Conservation (phyloP, 2,329 filamentous ascomycete species). For the Fusarium tuaranense region DNA sequence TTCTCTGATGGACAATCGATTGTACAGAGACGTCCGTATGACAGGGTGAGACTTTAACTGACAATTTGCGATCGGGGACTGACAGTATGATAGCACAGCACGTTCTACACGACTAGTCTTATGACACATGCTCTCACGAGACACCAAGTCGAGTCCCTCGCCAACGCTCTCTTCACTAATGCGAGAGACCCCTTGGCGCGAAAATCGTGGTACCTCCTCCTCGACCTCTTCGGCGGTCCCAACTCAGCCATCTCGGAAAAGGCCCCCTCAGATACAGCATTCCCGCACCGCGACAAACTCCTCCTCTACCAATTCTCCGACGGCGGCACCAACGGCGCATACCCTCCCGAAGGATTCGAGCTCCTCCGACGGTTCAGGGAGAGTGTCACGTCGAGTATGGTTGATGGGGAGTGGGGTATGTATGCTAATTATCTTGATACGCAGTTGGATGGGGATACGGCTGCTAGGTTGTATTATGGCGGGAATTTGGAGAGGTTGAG, state of each 20-base stretch:
- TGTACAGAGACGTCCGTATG: constrained; percentile 43
- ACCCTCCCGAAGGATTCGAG: constrained; percentile 49
- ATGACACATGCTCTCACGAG: constrained; percentile 42
- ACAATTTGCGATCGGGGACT: neutral
- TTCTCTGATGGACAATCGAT: constrained; percentile 35
- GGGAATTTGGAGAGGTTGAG: constrained; percentile 48
- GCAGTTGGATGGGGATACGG: constrained; percentile 47
- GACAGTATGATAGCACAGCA: constrained; percentile 39
- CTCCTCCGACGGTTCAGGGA: constrained; percentile 50
- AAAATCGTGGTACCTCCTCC: constrained; percentile 39
- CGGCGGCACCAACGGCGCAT: constrained; percentile 43
- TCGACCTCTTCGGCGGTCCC: constrained; percentile 48
- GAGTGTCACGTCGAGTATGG: constrained; percentile 46
- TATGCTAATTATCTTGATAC: constrained; percentile 58
- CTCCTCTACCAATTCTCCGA: constrained; percentile 65
- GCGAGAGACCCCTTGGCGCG: constrained; percentile 21
- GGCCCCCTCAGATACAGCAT: constrained; percentile 47
- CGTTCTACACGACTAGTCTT: constrained; percentile 48
- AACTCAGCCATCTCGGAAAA: constrained; percentile 52
- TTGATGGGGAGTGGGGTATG: constrained; percentile 50
- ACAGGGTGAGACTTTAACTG: constrained; percentile 19
- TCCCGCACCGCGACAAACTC: constrained; percentile 57
- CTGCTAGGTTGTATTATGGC: constrained; percentile 53
- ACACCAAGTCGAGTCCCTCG: constrained; percentile 38
- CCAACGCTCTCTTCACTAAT: constrained; percentile 32